phyloP scores from a whole-genome alignment of 768 basidiomycete species.

The Mycena latifolia region DNA sequence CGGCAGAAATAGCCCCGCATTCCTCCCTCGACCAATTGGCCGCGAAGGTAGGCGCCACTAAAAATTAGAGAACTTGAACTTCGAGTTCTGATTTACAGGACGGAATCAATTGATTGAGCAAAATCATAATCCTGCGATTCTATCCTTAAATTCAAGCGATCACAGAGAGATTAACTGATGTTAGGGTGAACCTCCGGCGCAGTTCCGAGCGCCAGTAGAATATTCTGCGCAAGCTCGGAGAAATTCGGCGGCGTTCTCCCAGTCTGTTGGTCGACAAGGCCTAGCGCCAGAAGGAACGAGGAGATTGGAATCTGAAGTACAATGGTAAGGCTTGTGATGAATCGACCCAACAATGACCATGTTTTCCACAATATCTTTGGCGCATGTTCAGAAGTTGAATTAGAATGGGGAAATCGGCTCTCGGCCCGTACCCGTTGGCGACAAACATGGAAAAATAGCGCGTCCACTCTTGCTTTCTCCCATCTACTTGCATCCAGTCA shows the following conservation, averaged over 20 bases:
- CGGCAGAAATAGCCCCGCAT: neutral
- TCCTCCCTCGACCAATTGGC: neutral
- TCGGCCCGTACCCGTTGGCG: neutral
- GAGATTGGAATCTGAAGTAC: no score
- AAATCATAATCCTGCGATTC: neutral
- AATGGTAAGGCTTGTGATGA: no score
- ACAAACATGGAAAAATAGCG: neutral
- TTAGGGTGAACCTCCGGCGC: neutral
- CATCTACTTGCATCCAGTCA: neutral
- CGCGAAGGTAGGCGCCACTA: constrained; percentile 5
- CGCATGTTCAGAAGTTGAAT: no score
- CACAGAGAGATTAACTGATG: neutral
- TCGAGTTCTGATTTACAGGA: neutral
- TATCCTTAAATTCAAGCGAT: no score
- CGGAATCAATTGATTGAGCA: neutral
- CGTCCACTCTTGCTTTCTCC: neutral
- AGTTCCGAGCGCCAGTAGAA: neutral
- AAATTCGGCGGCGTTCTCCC: no score
- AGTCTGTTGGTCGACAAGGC: no score
- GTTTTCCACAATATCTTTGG: no score
- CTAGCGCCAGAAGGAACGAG: no score
- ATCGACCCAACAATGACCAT: no score
- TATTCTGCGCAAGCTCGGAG: no score
- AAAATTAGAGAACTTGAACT: neutral
- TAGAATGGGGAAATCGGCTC: neutral